Evolutionary conservation across 768 basidiomycete genomes (phyloP), one percentile per base, ranked within the genome.

Genomic region (Erythrobasidium yunnanense): DNA sequence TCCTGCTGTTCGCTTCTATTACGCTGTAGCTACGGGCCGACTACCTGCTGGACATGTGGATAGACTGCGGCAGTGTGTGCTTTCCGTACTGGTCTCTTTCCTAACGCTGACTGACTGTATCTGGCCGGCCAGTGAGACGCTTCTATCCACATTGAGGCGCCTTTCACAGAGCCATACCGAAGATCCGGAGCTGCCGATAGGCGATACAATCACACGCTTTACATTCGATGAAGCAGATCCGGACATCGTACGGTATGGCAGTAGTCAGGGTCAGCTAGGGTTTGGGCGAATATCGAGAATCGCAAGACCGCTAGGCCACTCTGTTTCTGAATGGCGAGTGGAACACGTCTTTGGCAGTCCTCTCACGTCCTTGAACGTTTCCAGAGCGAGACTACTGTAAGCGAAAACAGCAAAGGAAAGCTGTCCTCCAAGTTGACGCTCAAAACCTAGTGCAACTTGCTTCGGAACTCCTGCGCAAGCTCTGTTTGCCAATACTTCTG

Each of bases 171-270:
- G 38, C 11, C 38, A 42, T 11, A 11, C 11, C 11, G 38, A 58
- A 25, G 6, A 22, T 25, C 25, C 56, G 27, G 38, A 22, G 35
- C 2, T 49, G 3, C 27, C 42, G 8, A 22, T 47, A 11, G 15
- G 17, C 13, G 42, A 51, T 25, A 13, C 11, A 11, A 51, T 51
- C 49, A 25, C 23, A 11, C 49, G 49, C 11, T 51, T 51, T 25
- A 7, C 17, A 15, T 23, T 51, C 49, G 13, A 13, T 51, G 49
- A 51, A 8, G 11, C 38, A n/a, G 38, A 42, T n/a, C 38, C 38
- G 11, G 38, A 42, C n/a, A 25, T 47, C 7, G 3, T 58, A n/a
- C n/a, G 56, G 20, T 63, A 63, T 63, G 60, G 60, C 13, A 50
- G 47, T 13, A 13, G 47, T 6, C 22, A 18, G n/a, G 60, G 60